phyloP scores from a whole-genome alignment of 495 filamentous ascomycete species.

The Neurospora sp. region DNA sequence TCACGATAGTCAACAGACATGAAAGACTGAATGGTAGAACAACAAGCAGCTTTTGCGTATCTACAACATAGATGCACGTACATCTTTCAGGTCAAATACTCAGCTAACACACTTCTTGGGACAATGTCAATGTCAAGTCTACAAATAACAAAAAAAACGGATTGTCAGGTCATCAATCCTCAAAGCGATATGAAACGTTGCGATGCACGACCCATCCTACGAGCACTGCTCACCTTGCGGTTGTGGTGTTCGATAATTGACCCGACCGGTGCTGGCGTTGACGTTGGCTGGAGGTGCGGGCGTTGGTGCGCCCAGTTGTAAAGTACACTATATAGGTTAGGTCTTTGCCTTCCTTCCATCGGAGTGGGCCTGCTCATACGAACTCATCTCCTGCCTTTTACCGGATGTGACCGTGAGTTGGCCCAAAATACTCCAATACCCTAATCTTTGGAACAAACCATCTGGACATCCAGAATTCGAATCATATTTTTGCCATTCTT shows the following conservation, averaged over 20 bases:
- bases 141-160: too few relatives aligned
- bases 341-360: not conserved
- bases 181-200: not conserved
- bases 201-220: not conserved
- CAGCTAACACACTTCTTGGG: too few relatives aligned
- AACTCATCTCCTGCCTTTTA: slow-evolving; percentile 33
- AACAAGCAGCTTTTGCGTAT: not conserved
- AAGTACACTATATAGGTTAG: slow-evolving; percentile 15
- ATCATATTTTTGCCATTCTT: slow-evolving; percentile 16
- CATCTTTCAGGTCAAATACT: not conserved
- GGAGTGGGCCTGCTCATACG: slow-evolving; percentile 29
- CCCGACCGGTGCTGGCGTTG: too few relatives aligned
- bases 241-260: too few relatives aligned
- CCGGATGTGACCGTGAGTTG: slow-evolving; percentile 32
- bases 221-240: not conserved
- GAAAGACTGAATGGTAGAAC: not conserved
- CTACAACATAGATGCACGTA: not conserved
- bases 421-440: slow-evolving; percentile 25
- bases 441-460: slow-evolving; percentile 25
- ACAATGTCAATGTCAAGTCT: too few relatives aligned
- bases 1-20: not conserved
- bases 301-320: too few relatives aligned
- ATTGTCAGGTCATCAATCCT: not conserved
- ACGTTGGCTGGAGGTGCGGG: too few relatives aligned
- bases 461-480: slow-evolving; percentile 25